phyloP scores from a whole-genome alignment of 106 monocot species.

The Alisma plantagoaquatica region DNA sequence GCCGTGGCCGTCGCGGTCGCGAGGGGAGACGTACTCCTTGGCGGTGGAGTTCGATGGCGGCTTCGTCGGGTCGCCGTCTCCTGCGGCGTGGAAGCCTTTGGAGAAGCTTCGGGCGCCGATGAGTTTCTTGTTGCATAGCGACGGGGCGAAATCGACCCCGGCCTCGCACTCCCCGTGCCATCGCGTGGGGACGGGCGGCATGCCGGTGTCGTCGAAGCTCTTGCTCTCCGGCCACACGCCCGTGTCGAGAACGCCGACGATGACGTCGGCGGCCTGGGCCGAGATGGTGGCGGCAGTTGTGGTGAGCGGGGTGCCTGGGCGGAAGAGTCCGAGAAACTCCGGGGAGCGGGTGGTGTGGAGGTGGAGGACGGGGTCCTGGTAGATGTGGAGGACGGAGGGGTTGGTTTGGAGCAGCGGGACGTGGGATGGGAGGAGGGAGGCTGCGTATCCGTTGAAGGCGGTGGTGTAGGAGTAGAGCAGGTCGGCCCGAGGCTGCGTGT shows the following conservation, averaged over 20 bases:
- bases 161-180: slow-evolving; percentile 41
- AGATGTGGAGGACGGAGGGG: slow-evolving; percentile 22
- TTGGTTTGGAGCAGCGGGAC: slow-evolving; percentile 20
- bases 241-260: slow-evolving; percentile 52
- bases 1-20: slow-evolving; percentile 26
- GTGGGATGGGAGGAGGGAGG: slow-evolving; percentile 16
- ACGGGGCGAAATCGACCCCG: slow-evolving; percentile 29
- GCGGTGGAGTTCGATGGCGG: slow-evolving; percentile 1
- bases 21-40: slow-evolving; percentile 16
- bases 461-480: slow-evolving; percentile 38
- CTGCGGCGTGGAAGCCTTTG: slow-evolving; percentile 19
- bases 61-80: too few relatives aligned
- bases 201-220: slow-evolving; percentile 32
- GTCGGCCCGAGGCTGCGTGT: too few relatives aligned
- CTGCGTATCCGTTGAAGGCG: slow-evolving; percentile 26
- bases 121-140: slow-evolving; percentile 48
- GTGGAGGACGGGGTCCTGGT: slow-evolving; percentile 19
- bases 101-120: slow-evolving; percentile 57
- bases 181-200: slow-evolving; percentile 21
- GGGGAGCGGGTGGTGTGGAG: slow-evolving; percentile 36
- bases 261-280: slow-evolving; percentile 11
- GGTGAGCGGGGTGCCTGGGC: background rate
- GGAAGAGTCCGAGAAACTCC: slow-evolving; percentile 26
- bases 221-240: slow-evolving; percentile 48
- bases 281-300: background rate